Evolutionary conservation across 768 basidiomycete species (phyloP), one percentile per base, ranked within the genome.

Genomic region (Phaeotremella fagi): DNA sequence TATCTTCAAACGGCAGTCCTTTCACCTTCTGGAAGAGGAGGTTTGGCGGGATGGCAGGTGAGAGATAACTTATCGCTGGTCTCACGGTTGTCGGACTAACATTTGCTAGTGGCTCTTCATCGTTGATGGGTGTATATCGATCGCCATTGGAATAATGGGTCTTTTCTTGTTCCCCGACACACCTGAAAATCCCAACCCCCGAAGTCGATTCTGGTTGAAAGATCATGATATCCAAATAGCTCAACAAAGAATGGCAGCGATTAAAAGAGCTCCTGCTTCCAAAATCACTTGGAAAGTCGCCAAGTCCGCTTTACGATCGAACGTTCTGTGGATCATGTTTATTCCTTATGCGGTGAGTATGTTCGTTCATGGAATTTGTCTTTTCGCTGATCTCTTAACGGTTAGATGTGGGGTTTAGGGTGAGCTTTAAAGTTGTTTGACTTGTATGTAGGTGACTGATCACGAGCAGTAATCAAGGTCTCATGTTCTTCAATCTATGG

Each of bases 401-500:
- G n/a, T n/a, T n/a, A n/a, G n/a, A n/a, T n/a, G n/a, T n/a, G n/a
- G n/a, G n/a, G n/a, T n/a, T n/a, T n/a, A n/a, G n/a, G n/a, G n/a
- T n/a, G n/a, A n/a, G n/a, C n/a, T n/a, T n/a, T n/a, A n/a, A n/a
- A n/a, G n/a, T n/a, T n/a, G n/a, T n/a, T n/a, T n/a, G n/a, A n/a
- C n/a, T n/a, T n/a, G n/a, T n/a, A n/a, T n/a, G n/a, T n/a, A n/a
- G n/a, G n/a, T n/a, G n/a, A n/a, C n/a, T n/a, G n/a, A n/a, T n/a
- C n/a, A n/a, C n/a, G n/a, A n/a, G n/a, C n/a, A n/a, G n/a, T n/a
- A n/a, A n/a, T n/a, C n/a, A n/a, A n/a, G n/a, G n/a, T n/a, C 60
- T 59, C 37, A 54, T 47, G 15, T 66, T 63, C 61, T 51, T 63
- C 46, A 60, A 60, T 37, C 29, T 63, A 5, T 63, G 46, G 50